phyloP scores from a whole-genome alignment of 345 rosid genomes.

The Zanthoxylum bungeanum region DNA sequence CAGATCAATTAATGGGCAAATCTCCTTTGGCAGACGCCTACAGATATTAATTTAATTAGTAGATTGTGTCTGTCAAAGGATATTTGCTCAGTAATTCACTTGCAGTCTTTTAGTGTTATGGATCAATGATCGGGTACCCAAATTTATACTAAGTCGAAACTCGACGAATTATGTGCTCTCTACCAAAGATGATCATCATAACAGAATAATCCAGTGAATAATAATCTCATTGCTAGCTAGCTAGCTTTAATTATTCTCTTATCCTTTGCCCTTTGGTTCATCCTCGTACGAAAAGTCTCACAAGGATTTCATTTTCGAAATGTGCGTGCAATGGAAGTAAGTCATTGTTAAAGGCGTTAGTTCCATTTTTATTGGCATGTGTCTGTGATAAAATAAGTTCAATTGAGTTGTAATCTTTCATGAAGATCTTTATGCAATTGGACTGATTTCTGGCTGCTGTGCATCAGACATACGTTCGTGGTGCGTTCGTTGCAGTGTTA shows the following conservation, averaged over 20 bases:
- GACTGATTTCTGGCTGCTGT: too few species aligned
- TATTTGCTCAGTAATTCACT: conserved; percentile 9
- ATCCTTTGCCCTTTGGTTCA: conserved; percentile 22
- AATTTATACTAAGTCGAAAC: neutral
- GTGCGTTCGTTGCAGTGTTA: too few species aligned
- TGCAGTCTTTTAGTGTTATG: neutral
- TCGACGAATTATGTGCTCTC: neutral
- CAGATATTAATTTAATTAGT: too few species aligned
- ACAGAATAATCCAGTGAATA: neutral
- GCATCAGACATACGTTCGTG: too few species aligned
- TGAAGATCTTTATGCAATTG: too few species aligned
- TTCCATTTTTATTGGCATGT: too few species aligned
- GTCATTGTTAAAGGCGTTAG: too few species aligned
- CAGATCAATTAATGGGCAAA: conserved; percentile 26
- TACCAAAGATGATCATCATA: neutral
- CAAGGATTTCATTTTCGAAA: neutral
- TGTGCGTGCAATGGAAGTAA: neutral
- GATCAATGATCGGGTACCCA: neutral
- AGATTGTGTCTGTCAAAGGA: conserved; percentile 11
- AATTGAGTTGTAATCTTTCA: too few species aligned
- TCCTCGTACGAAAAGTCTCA: conserved; percentile 15
- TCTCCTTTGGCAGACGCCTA: conserved; percentile 33
- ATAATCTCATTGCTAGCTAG: neutral
- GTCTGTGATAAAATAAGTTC: too few species aligned
- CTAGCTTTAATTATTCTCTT: too few species aligned